phyloP scores from a whole-genome alignment of 2,329 filamentous ascomycete species.

The Penicillium decumbens region DNA sequence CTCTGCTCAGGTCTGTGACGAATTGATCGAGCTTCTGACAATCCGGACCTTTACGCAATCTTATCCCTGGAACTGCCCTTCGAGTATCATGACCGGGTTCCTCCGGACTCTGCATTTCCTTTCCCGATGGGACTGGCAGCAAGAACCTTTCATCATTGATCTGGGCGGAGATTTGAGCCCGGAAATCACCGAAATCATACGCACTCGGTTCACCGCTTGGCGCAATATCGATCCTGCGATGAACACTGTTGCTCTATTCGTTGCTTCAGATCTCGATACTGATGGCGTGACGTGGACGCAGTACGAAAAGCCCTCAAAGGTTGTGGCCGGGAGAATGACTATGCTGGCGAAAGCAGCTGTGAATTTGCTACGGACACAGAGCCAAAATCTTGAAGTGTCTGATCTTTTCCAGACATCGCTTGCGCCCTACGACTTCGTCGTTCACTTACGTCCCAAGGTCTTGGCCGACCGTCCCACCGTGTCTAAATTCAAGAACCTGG shows the following conservation, averaged over 20 bases:
- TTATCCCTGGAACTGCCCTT: conserved; percentile 73
- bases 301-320: conserved; percentile 64
- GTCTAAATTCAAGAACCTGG: conserved; percentile 72
- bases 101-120: conserved; percentile 74
- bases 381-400: conserved; percentile 51
- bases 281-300: conserved; percentile 79
- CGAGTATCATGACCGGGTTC: conserved; percentile 73
- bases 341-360: conserved; percentile 72
- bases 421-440: conserved; percentile 77
- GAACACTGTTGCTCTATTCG: conserved; percentile 76
- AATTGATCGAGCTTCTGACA: conserved; percentile 79
- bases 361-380: conserved; percentile 54
- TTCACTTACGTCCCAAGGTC: conserved; percentile 62
- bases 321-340: conserved; percentile 79
- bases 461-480: conserved; percentile 36
- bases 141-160: conserved; percentile 76
- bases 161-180: conserved; percentile 59
- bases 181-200: conserved; percentile 59
- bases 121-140: conserved; percentile 86
- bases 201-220: conserved; percentile 74
- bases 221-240: conserved; percentile 82
- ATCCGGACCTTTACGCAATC: conserved; percentile 74
- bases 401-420: conserved; percentile 69
- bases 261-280: conserved; percentile 70
- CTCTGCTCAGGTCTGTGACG: conserved; percentile 66